Conservation (phyloP, 2,329 filamentous ascomycete species). For the Alternaria tenuissima region DNA sequence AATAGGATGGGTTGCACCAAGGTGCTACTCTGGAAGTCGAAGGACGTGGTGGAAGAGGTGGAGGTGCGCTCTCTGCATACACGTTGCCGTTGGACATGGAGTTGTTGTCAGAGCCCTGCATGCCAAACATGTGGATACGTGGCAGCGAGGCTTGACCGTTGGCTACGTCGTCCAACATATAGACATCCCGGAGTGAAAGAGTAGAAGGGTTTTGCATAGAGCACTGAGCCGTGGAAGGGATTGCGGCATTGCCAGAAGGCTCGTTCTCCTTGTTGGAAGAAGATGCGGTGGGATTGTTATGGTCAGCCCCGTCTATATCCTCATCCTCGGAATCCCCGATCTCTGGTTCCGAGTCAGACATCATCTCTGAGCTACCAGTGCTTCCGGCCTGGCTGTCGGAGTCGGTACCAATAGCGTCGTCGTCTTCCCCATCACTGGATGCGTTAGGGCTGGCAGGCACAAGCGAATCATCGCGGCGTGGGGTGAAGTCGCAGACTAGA, state of each 20-base stretch:
- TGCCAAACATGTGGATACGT: constrained; percentile 1
- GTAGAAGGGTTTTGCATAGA: not conserved
- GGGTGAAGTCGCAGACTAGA: not conserved
- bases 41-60: constrained; percentile 30
- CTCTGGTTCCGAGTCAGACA: constrained; percentile 15
- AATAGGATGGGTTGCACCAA: constrained; percentile 15
- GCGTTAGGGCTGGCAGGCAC: not conserved
- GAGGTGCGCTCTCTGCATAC: constrained; percentile 10
- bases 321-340: constrained; percentile 16
- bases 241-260: not conserved
- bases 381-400: constrained; percentile 21
- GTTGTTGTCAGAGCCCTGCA: not conserved
- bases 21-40: constrained; percentile 18
- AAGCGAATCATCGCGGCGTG: not conserved
- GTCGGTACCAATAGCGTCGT: constrained; percentile 6
- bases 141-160: constrained; percentile 4
- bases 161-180: not conserved
- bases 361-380: constrained; percentile 15
- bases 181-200: constrained; percentile 1
- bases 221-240: not conserved
- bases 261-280: not conserved
- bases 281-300: not conserved
- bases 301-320: not conserved
- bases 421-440: constrained; percentile 11
- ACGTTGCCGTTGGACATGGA: not conserved